Conservation (phyloP, 2,329 filamentous ascomycete genomes). For the Lachnellula cervina region DNA sequence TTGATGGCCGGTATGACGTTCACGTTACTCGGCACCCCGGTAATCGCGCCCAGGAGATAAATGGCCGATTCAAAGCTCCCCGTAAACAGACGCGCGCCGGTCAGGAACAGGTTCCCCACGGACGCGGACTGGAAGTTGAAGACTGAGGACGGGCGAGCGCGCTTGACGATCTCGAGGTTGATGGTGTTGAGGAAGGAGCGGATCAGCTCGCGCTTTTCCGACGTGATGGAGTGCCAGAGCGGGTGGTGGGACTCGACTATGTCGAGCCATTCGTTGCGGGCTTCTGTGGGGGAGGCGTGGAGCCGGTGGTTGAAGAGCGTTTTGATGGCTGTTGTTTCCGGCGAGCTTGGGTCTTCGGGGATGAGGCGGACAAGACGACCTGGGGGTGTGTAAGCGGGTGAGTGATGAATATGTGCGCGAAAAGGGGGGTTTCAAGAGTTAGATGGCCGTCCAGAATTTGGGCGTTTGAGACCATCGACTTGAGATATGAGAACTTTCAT, state of each 20-base stretch:
- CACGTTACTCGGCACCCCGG: conserved; percentile 71
- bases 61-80: conserved; percentile 91
- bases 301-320: conserved; percentile 84
- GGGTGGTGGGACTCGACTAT: conserved; percentile 78
- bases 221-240: conserved; percentile 68
- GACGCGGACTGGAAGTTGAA: conserved; percentile 76
- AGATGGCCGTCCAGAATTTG: not conserved
- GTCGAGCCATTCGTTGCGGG: conserved; percentile 77
- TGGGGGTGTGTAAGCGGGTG: conserved; percentile 32
- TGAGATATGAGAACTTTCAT: not conserved
- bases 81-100: conserved; percentile 82
- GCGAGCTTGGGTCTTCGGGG: conserved; percentile 53
- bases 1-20: conserved; percentile 86
- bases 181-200: conserved; percentile 71
- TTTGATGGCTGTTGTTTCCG: conserved; percentile 71
- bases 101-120: conserved; percentile 75
- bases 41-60: conserved; percentile 82
- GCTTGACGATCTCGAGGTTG: conserved; percentile 74
- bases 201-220: conserved; percentile 71
- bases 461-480: too few relatives aligned
- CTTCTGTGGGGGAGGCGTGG: conserved; percentile 53
- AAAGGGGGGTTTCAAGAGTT: not conserved
- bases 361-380: conserved; percentile 88
- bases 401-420: not conserved
- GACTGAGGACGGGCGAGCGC: conserved; percentile 64